phyloP scores from a whole-genome alignment of 2,329 filamentous ascomycete genomes.

The Sporothrix pallida region DNA sequence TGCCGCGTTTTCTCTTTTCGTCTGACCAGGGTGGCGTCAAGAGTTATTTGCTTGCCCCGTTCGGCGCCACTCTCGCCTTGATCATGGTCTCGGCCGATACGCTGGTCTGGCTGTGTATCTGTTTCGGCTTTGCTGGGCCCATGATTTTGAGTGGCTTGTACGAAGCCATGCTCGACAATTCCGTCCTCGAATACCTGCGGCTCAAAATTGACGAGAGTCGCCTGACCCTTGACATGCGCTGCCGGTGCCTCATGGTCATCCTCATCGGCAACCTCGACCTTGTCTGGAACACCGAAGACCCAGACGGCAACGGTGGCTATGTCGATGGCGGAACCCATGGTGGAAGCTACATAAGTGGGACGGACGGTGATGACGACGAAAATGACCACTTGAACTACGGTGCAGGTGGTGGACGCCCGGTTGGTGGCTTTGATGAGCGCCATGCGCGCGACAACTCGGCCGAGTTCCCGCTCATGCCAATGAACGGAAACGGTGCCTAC shows the following conservation, averaged over 20 bases:
- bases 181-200: constrained; percentile 39
- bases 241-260: constrained; percentile 41
- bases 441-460: constrained; percentile 10
- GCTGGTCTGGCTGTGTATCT: constrained; percentile 42
- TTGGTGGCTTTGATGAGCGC: constrained; percentile 8
- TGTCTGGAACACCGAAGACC: constrained; percentile 36
- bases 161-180: constrained; percentile 43
- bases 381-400: neutral
- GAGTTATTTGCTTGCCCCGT: constrained; percentile 34
- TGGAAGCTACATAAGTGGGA: constrained; percentile 2
- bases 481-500: neutral
- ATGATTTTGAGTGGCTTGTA: constrained; percentile 44
- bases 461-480: constrained; percentile 17
- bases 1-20: constrained; percentile 36
- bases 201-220: constrained; percentile 37
- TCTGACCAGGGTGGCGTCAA: constrained; percentile 36
- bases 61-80: constrained; percentile 36
- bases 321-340: constrained; percentile 23
- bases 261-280: constrained; percentile 43
- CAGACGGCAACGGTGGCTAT: constrained; percentile 26
- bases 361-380: neutral
- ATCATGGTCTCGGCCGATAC: constrained; percentile 41
- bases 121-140: constrained; percentile 42
- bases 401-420: neutral
- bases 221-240: constrained; percentile 41